phyloP scores from a whole-genome alignment of 1,284 basidiomycete genomes.

The Rhodotorula mucilaginosa region DNA sequence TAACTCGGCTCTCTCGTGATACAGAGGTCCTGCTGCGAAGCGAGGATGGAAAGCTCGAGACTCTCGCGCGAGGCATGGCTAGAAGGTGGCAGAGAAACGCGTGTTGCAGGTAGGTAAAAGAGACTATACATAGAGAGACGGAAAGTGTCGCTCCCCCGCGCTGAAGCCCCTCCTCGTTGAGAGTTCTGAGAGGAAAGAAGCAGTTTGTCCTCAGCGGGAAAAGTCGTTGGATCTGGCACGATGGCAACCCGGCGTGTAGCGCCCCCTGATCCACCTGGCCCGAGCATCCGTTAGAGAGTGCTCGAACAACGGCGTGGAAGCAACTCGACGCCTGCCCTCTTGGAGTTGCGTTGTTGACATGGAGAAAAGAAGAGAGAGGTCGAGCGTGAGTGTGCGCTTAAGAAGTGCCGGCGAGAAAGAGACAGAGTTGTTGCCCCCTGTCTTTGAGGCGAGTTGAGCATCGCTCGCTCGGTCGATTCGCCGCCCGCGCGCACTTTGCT shows the following conservation, averaged over 20 bases:
- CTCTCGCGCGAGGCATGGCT: no score
- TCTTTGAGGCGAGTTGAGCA: neutral
- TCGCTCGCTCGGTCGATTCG: neutral
- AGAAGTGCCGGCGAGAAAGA: neutral
- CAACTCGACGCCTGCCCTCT: conserved; percentile 12
- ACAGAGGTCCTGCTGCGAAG: no score
- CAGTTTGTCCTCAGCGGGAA: conserved; percentile 18
- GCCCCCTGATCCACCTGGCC: conserved; percentile 6
- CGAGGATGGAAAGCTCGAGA: no score
- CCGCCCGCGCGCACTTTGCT: neutral
- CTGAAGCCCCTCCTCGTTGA: conserved; percentile 18
- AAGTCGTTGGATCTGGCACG: conserved; percentile 9
- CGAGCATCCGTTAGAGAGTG: neutral
- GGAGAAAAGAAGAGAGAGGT: neutral
- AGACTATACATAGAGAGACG: neutral
- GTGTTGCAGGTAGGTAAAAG: neutral
- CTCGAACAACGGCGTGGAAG: conserved; percentile 2
- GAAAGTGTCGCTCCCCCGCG: conserved; percentile 14
- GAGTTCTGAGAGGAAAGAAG: conserved; percentile 4
- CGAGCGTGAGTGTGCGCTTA: no score
- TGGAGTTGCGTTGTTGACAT: conserved; percentile 12
- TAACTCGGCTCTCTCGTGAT: no score
- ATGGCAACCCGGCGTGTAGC: conserved; percentile 15
- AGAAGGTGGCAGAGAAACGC: no score
- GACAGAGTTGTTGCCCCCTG: neutral